A percentile compares a stretch with the other conserved stretches of the same genome.
These are phyloP conservation scores for Saccharomycopsis amapae DNA, from an alignment of 805 yeast species.

Conservation along the genomic window DNA sequence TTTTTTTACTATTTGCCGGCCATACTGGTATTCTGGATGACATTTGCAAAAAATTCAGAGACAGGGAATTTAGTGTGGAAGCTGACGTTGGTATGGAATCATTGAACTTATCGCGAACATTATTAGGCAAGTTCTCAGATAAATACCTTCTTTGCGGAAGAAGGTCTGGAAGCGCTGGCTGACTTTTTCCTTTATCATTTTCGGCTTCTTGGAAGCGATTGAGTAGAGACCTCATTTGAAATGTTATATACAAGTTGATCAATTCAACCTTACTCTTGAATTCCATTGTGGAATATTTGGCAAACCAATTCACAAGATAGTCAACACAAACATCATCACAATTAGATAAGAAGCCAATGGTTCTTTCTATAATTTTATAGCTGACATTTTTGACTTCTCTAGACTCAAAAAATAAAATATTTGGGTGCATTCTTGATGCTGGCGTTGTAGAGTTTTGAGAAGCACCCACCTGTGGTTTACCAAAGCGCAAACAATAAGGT, in stretches of 20 bases:
- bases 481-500: constrained; percentile 25
- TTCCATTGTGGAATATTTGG: constrained; percentile 34
- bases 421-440: constrained; percentile 5
- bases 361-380: constrained; percentile 64
- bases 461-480: neutral
- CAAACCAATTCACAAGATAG: constrained; percentile 50
- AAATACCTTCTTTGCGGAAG: too few species aligned
- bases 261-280: constrained; percentile 55
- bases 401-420: constrained; percentile 28
- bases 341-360: constrained; percentile 60
- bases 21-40: too few species aligned
- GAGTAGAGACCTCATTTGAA: constrained; percentile 44
- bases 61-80: constrained; percentile 5
- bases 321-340: constrained; percentile 34
- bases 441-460: neutral
- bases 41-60: neutral
- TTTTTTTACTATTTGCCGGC: constrained; percentile 6
- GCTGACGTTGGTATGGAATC: constrained; percentile 12
- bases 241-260: constrained; percentile 70
- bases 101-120: too few species aligned
- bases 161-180: too few species aligned
- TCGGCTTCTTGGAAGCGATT: neutral
- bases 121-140: too few species aligned
- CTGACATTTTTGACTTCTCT: constrained; percentile 49
- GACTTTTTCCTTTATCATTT: too few species aligned